Evolutionary conservation across 768 basidiomycete species (phyloP).

Genomic region (Rhodotorula graminis): DNA sequence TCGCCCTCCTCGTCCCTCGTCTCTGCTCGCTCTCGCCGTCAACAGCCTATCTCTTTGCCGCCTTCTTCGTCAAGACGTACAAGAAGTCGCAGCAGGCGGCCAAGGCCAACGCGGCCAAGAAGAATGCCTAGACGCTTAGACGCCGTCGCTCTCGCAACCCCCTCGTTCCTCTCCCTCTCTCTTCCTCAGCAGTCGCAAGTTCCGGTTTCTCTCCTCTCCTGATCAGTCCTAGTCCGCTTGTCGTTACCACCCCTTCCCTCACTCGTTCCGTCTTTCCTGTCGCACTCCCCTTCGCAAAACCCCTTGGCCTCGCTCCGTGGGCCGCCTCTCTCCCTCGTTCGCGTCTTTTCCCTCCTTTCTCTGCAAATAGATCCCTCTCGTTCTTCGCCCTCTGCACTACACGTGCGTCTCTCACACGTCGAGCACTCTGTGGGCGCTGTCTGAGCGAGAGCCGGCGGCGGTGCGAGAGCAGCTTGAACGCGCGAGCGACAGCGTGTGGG

Average conservation of each 20-base stretch:
- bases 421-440: too few species aligned
- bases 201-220: not conserved
- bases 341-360: not conserved
- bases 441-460: too few species aligned
- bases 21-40: not conserved
- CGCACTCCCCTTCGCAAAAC: too few species aligned
- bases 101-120: conserved; percentile 10
- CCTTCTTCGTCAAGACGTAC: conserved; percentile 44
- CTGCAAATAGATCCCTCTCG: not conserved
- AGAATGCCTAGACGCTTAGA: not conserved
- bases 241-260: not conserved
- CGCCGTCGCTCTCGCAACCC: not conserved
- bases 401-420: too few species aligned
- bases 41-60: conserved; percentile 40
- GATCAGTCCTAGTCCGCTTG: not conserved
- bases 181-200: not conserved
- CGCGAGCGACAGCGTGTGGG: too few species aligned
- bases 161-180: not conserved
- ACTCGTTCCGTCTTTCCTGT: not conserved
- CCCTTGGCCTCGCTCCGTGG: not conserved
- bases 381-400: not conserved
- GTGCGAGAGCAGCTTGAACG: too few species aligned
- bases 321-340: not conserved
- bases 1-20: not conserved
- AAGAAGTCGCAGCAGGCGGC: conserved; percentile 13